Conservation (phyloP, 2,329 filamentous ascomycete species). For the Monosporascus sp. region DNA sequence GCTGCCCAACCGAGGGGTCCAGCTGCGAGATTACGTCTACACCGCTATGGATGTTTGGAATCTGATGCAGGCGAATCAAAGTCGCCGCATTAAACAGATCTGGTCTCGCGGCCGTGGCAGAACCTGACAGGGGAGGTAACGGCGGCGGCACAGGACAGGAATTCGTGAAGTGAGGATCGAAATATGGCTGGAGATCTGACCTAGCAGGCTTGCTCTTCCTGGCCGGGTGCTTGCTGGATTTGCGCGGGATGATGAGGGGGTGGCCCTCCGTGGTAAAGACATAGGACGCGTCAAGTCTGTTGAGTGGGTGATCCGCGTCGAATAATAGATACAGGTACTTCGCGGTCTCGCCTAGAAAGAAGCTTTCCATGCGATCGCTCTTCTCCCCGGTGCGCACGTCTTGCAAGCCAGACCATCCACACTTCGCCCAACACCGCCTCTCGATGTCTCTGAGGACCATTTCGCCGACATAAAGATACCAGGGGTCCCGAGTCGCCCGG, state of each 20-base stretch:
- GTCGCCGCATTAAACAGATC: constrained; percentile 89
- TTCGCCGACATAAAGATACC: constrained; percentile 93
- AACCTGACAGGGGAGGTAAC: constrained; percentile 63
- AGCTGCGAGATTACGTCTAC: constrained; percentile 9
- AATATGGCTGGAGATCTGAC: constrained; percentile 29
- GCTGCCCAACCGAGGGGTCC: constrained; percentile 5
- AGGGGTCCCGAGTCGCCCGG: constrained; percentile 85
- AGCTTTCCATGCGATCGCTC: constrained; percentile 96
- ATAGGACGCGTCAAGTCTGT: constrained; percentile 77
- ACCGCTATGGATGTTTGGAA: constrained; percentile 57
- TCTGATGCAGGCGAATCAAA: constrained; percentile 74
- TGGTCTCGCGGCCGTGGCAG: constrained; percentile 68
- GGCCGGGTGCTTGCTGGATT: constrained; percentile 18
- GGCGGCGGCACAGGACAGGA: constrained; percentile 62
- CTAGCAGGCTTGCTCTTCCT: constrained; percentile 5
- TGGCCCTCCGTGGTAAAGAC: constrained; percentile 97
- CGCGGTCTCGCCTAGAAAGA: constrained; percentile 92
- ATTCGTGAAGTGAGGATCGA: constrained; percentile 44
- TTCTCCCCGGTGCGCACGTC: constrained; percentile 79
- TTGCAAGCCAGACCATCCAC: constrained; percentile 88
- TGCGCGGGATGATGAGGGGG: constrained; percentile 74
- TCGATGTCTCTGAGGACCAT: constrained; percentile 91
- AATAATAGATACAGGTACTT: constrained; percentile 95
- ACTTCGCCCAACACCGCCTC: constrained; percentile 80
- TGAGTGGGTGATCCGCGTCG: constrained; percentile 78